A percentile compares a stretch with the other conserved stretches of the same genome.
Evolutionary conservation across 2,329 filamentous ascomycete genomes (phyloP).

Genomic region (Phyllosticta ampelicida): DNA sequence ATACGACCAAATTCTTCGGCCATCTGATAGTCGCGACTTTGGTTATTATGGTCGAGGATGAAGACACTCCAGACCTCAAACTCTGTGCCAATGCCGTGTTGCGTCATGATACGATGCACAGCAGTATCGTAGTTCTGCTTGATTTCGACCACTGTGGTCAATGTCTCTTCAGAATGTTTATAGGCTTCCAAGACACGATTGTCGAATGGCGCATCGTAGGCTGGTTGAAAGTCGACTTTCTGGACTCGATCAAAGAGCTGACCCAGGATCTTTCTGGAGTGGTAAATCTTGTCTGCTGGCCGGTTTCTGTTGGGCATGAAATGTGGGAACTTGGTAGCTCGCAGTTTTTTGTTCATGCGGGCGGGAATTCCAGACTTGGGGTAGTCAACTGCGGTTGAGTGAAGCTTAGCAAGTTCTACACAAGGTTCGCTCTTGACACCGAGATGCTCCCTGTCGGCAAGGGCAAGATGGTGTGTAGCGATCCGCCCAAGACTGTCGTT

Average conservation of each 20-base stretch:
- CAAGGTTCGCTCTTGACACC: slow-evolving; percentile 63
- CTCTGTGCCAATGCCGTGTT: slow-evolving; percentile 73
- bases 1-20: slow-evolving; percentile 71
- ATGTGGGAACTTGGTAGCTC: slow-evolving; percentile 63
- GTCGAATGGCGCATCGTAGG: slow-evolving; percentile 67
- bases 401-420: slow-evolving; percentile 63
- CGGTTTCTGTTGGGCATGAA: slow-evolving; percentile 66
- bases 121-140: slow-evolving; percentile 70
- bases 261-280: slow-evolving; percentile 63
- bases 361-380: slow-evolving; percentile 80
- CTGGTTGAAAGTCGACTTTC: slow-evolving; percentile 57
- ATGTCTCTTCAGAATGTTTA: slow-evolving; percentile 40
- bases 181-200: slow-evolving; percentile 57
- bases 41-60: slow-evolving; percentile 60
- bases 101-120: slow-evolving; percentile 70
- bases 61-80: slow-evolving; percentile 91
- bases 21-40: slow-evolving; percentile 71
- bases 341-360: slow-evolving; percentile 49
- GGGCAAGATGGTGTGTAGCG: slow-evolving; percentile 69
- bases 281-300: slow-evolving; percentile 43
- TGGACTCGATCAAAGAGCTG: slow-evolving; percentile 70
- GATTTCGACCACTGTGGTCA: slow-evolving; percentile 51
- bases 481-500: slow-evolving; percentile 73
- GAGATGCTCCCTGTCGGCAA: slow-evolving; percentile 51
- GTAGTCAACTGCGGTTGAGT: slow-evolving; percentile 90